Evolutionary conservation across 306 rosid genomes (phyloP).

Genomic region (Begonia masoniana): DNA sequence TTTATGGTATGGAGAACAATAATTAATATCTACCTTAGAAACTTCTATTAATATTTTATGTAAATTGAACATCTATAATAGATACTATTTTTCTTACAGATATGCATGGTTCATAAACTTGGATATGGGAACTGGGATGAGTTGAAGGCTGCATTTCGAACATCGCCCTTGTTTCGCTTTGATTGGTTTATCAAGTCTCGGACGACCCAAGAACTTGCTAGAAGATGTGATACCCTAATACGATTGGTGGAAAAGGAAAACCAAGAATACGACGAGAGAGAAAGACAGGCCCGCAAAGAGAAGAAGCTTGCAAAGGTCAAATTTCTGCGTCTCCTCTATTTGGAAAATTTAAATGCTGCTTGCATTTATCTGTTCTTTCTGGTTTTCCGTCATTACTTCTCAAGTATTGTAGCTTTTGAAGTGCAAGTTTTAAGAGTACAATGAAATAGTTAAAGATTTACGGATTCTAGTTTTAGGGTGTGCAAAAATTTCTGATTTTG

Average conservation of each 20-base stretch:
- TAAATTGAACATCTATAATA: neutral
- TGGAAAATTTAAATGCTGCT: neutral
- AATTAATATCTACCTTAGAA: neutral
- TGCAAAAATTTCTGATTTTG: too few species aligned
- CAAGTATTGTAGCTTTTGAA: neutral
- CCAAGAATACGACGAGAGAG: conserved; percentile 93
- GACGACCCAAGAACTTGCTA: conserved; percentile 93
- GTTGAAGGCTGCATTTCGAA: conserved; percentile 91
- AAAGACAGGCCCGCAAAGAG: conserved; percentile 97
- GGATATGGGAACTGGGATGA: conserved; percentile 99
- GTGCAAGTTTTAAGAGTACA: too few species aligned
- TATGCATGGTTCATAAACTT: conserved; percentile 97
- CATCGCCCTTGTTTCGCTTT: conserved; percentile 94
- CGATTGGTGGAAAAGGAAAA: conserved; percentile 97
- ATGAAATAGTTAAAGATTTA: too few species aligned
- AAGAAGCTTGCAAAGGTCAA: conserved; percentile 95
- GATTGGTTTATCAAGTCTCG: conserved; percentile 99
- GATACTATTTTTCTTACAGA: conserved; percentile 26
- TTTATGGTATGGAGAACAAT: conserved; percentile 56
- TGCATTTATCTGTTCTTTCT: neutral
- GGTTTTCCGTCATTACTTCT: neutral
- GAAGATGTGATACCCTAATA: conserved; percentile 95
- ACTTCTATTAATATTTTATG: neutral
- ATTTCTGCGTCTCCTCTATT: neutral
- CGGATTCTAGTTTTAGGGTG: too few species aligned